These are phyloP conservation scores for Aspergillus sp. DNA, from an alignment of 2,329 filamentous ascomycete species.

Conservation along the genomic window DNA sequence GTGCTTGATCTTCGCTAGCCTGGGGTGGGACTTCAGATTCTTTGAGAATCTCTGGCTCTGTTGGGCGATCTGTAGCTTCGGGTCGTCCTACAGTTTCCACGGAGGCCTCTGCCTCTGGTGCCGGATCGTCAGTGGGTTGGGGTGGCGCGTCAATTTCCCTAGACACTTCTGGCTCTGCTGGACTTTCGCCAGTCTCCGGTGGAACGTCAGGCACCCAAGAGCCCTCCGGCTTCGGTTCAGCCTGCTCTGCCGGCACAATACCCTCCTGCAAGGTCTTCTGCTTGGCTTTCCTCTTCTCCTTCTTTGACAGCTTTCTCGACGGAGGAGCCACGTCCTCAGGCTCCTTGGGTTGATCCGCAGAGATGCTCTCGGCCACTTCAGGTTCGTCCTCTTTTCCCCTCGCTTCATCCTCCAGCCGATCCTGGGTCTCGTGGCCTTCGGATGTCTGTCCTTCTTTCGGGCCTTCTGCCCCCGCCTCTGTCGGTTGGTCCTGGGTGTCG, in stretches of 20 bases:
- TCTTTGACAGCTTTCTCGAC: constrained; percentile 25
- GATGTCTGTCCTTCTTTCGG: neutral
- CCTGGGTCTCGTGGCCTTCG: constrained; percentile 4
- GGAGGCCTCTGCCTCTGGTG: too few species aligned
- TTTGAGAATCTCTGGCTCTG: constrained; percentile 1
- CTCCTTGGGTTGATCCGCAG: constrained; percentile 1
- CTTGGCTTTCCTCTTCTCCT: constrained; percentile 27
- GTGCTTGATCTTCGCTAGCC: neutral
- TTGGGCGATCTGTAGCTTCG: too few species aligned
- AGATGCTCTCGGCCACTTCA: constrained; percentile 3
- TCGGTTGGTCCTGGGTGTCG: neutral
- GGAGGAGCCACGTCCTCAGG: constrained; percentile 5
- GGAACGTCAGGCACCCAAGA: too few species aligned
- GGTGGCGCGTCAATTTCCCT: too few species aligned
- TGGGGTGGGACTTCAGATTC: neutral
- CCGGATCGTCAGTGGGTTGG: too few species aligned
- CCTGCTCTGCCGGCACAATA: constrained; percentile 3
- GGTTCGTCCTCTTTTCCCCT: constrained; percentile 8
- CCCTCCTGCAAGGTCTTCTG: constrained; percentile 14
- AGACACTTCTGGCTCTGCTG: too few species aligned
- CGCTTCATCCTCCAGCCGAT: constrained; percentile 2
- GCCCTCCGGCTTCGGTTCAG: too few species aligned
- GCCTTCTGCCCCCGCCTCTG: too few species aligned
- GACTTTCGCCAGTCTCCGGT: too few species aligned
- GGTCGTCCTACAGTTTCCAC: too few species aligned